A percentile compares a stretch with the other conserved stretches of the same genome.
phyloP scores from a whole-genome alignment of 1,284 basidiomycete genomes.

The Porodaedalea pini region DNA sequence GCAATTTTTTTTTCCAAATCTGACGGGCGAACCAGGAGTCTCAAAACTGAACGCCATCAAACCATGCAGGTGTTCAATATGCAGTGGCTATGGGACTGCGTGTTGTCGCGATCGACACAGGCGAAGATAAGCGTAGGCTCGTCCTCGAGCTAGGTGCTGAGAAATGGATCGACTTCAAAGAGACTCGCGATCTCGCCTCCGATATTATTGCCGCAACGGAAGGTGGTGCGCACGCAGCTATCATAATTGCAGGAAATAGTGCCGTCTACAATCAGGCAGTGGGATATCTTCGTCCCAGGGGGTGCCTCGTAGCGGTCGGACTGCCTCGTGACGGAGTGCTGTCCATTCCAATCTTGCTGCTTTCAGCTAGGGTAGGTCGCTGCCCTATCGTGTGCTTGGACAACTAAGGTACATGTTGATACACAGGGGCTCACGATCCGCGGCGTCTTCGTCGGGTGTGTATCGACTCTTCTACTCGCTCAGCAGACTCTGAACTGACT shows the following conservation, averaged over 20 bases:
- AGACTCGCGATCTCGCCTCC: conserved; percentile 28
- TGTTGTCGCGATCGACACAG: conserved; percentile 47
- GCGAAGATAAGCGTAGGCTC: conserved; percentile 42
- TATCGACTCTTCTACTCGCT: not conserved
- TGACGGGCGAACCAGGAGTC: conserved; percentile 8
- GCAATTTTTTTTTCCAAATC: not conserved
- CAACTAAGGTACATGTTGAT: no score
- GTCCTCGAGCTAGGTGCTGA: conserved; percentile 39
- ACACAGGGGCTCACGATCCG: no score
- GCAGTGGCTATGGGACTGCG: conserved; percentile 39
- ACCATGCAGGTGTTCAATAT: conserved; percentile 40
- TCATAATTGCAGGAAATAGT: conserved; percentile 31
- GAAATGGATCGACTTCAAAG: conserved; percentile 46
- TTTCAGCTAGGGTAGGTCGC: not conserved
- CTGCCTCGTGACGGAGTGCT: conserved; percentile 30
- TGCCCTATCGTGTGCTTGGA: no score
- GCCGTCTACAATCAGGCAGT: conserved; percentile 46
- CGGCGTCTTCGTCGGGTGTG: not conserved
- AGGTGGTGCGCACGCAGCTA: conserved; percentile 45
- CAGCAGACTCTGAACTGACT: not conserved
- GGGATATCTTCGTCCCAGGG: conserved; percentile 38
- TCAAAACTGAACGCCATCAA: conserved; percentile 9
- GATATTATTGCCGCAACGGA: conserved; percentile 39
- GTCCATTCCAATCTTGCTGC: not conserved
- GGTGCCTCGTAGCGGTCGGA: conserved; percentile 44